A percentile compares a stretch with the other conserved stretches of the same genome.
These are phyloP conservation scores for Apiospora hydei DNA, from an alignment of 2,329 filamentous ascomycete species.

Conservation along the genomic window DNA sequence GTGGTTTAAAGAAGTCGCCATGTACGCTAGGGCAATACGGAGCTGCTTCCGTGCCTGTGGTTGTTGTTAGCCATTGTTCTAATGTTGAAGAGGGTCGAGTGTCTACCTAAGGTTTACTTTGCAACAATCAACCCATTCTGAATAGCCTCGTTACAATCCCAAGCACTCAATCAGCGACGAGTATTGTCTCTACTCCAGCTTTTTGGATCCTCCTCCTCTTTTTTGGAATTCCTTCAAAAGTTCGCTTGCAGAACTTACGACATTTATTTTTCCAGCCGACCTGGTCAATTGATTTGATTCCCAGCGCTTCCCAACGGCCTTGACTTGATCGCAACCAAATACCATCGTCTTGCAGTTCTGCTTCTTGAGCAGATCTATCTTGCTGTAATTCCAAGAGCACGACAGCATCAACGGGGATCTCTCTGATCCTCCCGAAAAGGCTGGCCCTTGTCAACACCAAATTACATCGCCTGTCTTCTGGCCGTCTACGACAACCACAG, in stretches of 20 bases:
- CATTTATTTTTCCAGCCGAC: constrained; percentile 12
- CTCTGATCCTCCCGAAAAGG: not conserved
- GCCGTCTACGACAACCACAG: not conserved
- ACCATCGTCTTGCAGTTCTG: constrained; percentile 8
- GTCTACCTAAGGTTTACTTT: constrained; percentile 28
- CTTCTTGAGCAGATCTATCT: not conserved
- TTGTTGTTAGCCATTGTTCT: constrained; percentile 7
- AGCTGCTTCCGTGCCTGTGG: not conserved
- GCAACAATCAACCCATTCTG: not conserved
- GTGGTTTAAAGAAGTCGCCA: not conserved
- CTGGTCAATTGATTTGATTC: constrained; percentile 17
- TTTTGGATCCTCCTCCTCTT: constrained; percentile 27
- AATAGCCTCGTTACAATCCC: not conserved
- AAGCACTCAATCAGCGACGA: constrained; percentile 22
- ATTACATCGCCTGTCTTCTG: not conserved
- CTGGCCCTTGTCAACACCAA: not conserved
- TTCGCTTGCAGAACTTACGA: constrained; percentile 21
- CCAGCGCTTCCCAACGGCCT: constrained; percentile 6
- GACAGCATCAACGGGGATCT: not conserved
- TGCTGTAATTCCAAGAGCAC: not conserved
- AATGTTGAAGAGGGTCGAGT: constrained; percentile 15
- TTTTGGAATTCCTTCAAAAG: constrained; percentile 24
- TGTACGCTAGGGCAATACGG: not conserved
- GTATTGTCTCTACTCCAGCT: constrained; percentile 25
- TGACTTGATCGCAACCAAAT: not conserved